These are phyloP conservation scores for Millerago galiae DNA, from an alignment of 805 yeast species.

Conservation along the genomic window DNA sequence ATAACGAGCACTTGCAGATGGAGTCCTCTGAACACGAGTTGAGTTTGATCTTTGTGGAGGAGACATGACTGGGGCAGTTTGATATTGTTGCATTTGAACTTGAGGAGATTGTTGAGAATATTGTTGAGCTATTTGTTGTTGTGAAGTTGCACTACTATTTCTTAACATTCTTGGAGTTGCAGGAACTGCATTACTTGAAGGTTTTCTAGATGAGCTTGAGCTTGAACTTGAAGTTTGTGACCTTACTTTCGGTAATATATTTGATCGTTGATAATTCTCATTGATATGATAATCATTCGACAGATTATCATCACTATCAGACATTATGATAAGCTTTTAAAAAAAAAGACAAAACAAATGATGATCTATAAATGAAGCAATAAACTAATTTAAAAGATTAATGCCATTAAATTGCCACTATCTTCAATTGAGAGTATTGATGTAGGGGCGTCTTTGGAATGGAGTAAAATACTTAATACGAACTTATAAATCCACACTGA, in stretches of 20 bases:
- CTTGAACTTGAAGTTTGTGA: conserved; percentile 7
- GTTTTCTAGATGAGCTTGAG: conserved; percentile 7
- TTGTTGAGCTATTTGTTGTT: conserved; percentile 9
- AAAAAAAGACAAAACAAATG: not conserved
- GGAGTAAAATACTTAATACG: no score
- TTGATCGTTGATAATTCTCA: conserved; percentile 17
- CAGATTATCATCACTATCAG: conserved; percentile 11
- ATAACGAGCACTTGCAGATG: conserved; percentile 5
- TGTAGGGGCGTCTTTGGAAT: no score
- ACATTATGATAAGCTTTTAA: conserved; percentile 4
- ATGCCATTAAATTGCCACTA: no score
- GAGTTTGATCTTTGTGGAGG: conserved; percentile 6
- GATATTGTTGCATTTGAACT: not conserved
- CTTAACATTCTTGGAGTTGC: conserved; percentile 70
- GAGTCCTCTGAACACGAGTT: conserved; percentile 3
- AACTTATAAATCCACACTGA: no score
- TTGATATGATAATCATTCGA: conserved; percentile 22
- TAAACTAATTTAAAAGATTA: no score
- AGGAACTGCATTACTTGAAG: conserved; percentile 33
- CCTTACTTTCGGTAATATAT: conserved; percentile 22
- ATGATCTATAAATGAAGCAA: no score
- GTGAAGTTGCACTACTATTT: conserved; percentile 40
- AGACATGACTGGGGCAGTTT: not conserved
- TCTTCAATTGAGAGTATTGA: no score
- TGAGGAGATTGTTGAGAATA: not conserved